Percentiles rank a stretch among this genome's conserved stretches.
phyloP scores from a whole-genome alignment of 2,329 filamentous ascomycete genomes.

The Xylariales sp. region DNA sequence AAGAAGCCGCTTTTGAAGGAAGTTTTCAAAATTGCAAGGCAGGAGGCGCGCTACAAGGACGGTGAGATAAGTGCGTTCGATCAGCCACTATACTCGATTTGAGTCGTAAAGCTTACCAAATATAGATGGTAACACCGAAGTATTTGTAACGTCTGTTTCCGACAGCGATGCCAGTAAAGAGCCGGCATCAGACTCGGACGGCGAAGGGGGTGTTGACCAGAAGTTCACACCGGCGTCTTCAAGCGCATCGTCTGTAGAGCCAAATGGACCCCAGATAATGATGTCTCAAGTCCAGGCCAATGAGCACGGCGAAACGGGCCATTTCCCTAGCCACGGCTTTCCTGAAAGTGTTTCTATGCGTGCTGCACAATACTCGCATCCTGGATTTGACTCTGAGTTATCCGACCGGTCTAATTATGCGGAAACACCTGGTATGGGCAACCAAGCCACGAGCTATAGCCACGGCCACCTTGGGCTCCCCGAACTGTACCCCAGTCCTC shows the following conservation, averaged over 20 bases:
- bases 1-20: conserved; percentile 69
- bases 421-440: conserved; percentile 42
- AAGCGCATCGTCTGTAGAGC: conserved; percentile 16
- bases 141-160: conserved; percentile 15
- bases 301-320: conserved; percentile 17
- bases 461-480: conserved; percentile 55
- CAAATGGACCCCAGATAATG: conserved; percentile 11
- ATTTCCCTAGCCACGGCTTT: conserved; percentile 19
- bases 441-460: conserved; percentile 23
- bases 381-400: conserved; percentile 56
- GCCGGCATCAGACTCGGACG: conserved; percentile 20
- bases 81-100: conserved; percentile 39
- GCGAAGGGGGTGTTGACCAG: conserved; percentile 5
- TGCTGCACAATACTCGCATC: conserved; percentile 19
- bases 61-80: conserved; percentile 64
- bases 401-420: conserved; percentile 52
- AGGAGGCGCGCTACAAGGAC: conserved; percentile 66
- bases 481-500: conserved; percentile 59
- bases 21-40: conserved; percentile 69
- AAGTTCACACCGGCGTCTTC: conserved; percentile 25
- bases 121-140: conserved; percentile 55
- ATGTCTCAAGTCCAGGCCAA: conserved; percentile 22
- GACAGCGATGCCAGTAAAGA: conserved; percentile 12
- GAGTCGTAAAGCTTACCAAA: neutral
- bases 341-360: conserved; percentile 11